Evolutionary conservation across 148 eudicot species (phyloP), one percentile per base, ranked within the genome.

Genomic region (Chenopodium berlandieri): DNA sequence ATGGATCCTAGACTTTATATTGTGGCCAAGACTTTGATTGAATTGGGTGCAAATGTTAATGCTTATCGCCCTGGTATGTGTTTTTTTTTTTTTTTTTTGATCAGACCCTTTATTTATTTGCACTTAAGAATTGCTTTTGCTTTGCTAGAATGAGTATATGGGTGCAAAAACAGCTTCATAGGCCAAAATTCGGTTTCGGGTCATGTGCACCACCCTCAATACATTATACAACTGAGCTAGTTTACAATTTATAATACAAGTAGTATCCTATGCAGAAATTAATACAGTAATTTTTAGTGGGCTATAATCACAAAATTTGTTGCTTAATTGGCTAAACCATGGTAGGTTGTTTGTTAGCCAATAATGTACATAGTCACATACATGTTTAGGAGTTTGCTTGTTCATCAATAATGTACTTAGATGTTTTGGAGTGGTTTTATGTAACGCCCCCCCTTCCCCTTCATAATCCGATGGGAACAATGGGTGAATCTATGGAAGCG

Each of bases 31-130:
- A 84, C 89, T 63, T 84, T 91, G 73, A 87, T 91, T 75, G 91
- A 89, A 71, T 80, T 89, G 78, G 92, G 92, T 80, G 91, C 92
- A 47, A 89, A 91, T 83, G 78, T 89, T 72, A 88, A 85, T 82
- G 89, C 90, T 8, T 89, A 87, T 82, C 90, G 90, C 64, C 92
- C 91, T 23, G 92, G 94, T 89, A 85, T 58, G 84, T 52, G 48
- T 30, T 54, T 75, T 68, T 31, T 31, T 1, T 1, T 31, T 1
- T 0, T 31, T 31, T 31, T 1, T 31, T 31, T 31, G 1, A 31
- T 31, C 32, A 9, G 1, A 0, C 3, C 5, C 54, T 64, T 69
- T 34, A 32, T 70, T n/a, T 32, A 20, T 64, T 12, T 76, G 8
- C 44, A 4, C 19, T 19, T 75, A 25, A 13, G 16, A 40, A 54